Evolutionary conservation across 1,284 basidiomycete genomes (phyloP).

Genomic region (Trametes hirsuta): DNA sequence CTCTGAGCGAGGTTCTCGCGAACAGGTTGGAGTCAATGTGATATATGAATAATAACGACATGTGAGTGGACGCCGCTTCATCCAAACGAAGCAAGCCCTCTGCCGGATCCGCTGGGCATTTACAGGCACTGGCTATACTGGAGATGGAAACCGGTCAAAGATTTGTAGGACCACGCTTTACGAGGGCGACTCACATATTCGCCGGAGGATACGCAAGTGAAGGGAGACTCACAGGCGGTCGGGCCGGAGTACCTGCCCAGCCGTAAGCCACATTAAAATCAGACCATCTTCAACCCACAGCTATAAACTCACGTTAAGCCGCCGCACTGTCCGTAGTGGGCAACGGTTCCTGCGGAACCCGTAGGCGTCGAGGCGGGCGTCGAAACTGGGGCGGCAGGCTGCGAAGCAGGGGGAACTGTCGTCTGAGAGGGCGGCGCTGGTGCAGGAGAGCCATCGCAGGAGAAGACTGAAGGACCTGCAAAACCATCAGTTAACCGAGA

Average conservation of each 20-base stretch:
- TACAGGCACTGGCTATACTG: slow-evolving; percentile 46
- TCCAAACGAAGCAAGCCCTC: too few relatives aligned
- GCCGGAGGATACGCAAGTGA: slow-evolving; percentile 19
- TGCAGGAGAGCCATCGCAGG: slow-evolving; percentile 29
- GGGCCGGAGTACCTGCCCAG: slow-evolving; percentile 19
- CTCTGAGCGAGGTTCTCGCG: slow-evolving; percentile 19
- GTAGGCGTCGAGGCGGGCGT: slow-evolving; percentile 24
- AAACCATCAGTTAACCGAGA: background rate
- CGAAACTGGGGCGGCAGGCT: slow-evolving; percentile 8
- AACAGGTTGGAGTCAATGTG: background rate
- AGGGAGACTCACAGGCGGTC: slow-evolving; percentile 19
- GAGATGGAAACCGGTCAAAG: background rate
- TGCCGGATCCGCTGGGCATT: background rate
- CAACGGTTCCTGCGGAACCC: slow-evolving; percentile 32
- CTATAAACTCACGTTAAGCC: slow-evolving; percentile 35
- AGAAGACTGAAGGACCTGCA: slow-evolving; percentile 30
- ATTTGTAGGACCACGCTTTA: background rate
- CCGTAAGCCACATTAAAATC: background rate
- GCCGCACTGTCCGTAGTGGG: slow-evolving; percentile 44
- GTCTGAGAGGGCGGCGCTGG: slow-evolving; percentile 12
- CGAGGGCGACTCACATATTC: slow-evolving; percentile 22
- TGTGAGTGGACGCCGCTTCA: background rate
- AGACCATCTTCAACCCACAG: background rate
- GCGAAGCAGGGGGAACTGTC: slow-evolving; percentile 10
- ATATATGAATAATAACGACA: background rate